These are phyloP conservation scores for Yamadazyma triangularis DNA, from an alignment of 1,139 yeast species.

Conservation along the genomic window DNA sequence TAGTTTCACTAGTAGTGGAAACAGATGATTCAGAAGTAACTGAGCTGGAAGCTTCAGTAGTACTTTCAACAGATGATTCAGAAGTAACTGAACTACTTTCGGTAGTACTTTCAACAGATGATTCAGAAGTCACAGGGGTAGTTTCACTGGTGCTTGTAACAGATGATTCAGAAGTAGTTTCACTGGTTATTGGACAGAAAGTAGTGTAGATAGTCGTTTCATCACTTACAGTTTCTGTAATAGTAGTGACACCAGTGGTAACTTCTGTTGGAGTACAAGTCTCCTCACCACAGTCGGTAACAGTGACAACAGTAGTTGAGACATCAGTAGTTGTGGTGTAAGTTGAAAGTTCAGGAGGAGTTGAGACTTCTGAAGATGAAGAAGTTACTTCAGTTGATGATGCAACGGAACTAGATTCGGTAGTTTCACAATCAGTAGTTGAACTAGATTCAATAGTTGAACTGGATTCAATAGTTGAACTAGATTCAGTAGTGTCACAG, in stretches of 20 bases:
- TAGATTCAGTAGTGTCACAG: conserved; percentile 2
- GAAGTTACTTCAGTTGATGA: too few species aligned
- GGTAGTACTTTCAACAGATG: too few species aligned
- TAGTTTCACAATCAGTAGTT: conserved; percentile 1
- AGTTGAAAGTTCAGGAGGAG: too few species aligned
- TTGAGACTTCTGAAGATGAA: too few species aligned
- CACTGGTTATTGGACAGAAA: conserved; percentile 22
- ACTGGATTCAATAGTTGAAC: conserved; percentile 16
- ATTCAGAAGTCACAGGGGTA: neutral
- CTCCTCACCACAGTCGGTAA: conserved; percentile 13
- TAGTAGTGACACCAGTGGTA: conserved; percentile 23
- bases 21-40: conserved; percentile 9
- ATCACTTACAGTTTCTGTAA: conserved; percentile 13
- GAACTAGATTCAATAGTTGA: neutral
- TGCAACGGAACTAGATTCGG: too few species aligned
- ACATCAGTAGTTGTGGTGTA: conserved; percentile 1
- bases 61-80: conserved; percentile 6
- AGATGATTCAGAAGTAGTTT: conserved; percentile 2
- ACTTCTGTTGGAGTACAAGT: conserved; percentile 18
- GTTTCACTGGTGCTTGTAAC: neutral
- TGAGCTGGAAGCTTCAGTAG: conserved; percentile 17
- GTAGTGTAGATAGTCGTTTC: conserved; percentile 21
- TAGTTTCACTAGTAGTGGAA: conserved; percentile 17
- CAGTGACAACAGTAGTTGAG: conserved; percentile 1
- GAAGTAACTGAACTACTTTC: too few species aligned